These are phyloP conservation scores for Clarireedia hainanense DNA, from an alignment of 2,329 filamentous ascomycete genomes.

Conservation along the genomic window DNA sequence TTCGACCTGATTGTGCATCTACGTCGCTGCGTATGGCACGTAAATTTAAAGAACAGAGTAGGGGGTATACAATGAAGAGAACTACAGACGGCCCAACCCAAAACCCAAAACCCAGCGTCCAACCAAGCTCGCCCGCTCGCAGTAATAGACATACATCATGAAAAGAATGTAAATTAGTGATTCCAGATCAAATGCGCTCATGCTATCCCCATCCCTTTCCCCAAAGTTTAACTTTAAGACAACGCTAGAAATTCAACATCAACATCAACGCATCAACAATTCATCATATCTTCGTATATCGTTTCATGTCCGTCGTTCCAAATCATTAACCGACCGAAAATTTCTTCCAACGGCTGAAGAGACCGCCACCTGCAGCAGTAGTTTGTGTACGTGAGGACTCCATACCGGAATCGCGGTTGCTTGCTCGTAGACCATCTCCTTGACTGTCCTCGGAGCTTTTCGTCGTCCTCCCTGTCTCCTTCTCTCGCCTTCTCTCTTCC, in stretches of 20 bases:
- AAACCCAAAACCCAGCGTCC: not conserved
- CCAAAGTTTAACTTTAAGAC: slow-evolving; percentile 3
- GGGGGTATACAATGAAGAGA: slow-evolving; percentile 8
- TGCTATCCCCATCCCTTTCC: not conserved
- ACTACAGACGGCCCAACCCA: not conserved
- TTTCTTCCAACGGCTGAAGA: slow-evolving; percentile 31
- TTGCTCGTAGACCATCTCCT: slow-evolving; percentile 22
- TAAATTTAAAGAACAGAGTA: slow-evolving; percentile 5
- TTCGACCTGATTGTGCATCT: not conserved
- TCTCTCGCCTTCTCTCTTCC: slow-evolving; percentile 24
- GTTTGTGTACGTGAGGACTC: slow-evolving; percentile 51
- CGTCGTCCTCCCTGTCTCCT: slow-evolving; percentile 13
- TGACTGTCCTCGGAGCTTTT: slow-evolving; percentile 29
- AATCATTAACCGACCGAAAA: slow-evolving; percentile 19
- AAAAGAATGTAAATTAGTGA: not conserved
- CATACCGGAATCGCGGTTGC: slow-evolving; percentile 22
- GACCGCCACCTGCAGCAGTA: slow-evolving; percentile 57
- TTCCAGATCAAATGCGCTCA: not conserved
- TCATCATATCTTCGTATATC: slow-evolving; percentile 8
- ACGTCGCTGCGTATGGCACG: not conserved
- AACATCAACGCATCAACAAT: not conserved
- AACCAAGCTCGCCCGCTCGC: not conserved
- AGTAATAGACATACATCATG: not conserved
- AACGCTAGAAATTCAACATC: not conserved
- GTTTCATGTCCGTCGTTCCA: slow-evolving; percentile 1